These are phyloP conservation scores for Petrea volubilis DNA, from an alignment of 257 asterid genomes.

Conservation along the genomic window DNA sequence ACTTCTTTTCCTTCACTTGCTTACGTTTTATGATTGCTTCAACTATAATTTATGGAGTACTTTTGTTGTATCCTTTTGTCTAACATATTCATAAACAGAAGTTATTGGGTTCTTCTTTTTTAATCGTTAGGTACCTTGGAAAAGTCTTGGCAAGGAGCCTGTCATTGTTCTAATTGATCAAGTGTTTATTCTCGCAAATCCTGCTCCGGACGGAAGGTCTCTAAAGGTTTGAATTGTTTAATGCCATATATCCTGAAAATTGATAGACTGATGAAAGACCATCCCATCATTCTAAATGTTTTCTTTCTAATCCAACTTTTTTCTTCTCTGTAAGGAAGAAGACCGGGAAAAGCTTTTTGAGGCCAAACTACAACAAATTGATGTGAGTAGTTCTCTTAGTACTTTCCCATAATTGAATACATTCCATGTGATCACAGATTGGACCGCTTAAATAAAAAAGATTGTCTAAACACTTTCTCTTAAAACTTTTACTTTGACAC, in stretches of 20 bases:
- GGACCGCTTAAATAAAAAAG: neutral
- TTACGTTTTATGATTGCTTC: conserved; percentile 10
- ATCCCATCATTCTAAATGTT: neutral
- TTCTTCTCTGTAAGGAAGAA: conserved; percentile 63
- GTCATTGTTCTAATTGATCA: conserved; percentile 95
- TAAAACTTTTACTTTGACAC: neutral
- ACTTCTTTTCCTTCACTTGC: neutral
- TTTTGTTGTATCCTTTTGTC: conserved; percentile 2
- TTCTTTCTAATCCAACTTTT: conserved; percentile 17
- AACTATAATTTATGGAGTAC: conserved; percentile 5
- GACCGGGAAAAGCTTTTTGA: conserved; percentile 85
- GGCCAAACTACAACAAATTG: conserved; percentile 96
- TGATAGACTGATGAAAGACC: neutral
- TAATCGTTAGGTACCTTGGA: conserved; percentile 90
- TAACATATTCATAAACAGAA: neutral
- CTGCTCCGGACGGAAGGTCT: conserved; percentile 73
- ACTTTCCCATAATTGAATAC: conserved; percentile 12
- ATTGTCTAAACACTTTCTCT: neutral
- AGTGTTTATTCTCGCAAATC: conserved; percentile 91
- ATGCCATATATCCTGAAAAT: conserved; percentile 18
- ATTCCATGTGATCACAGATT: conserved; percentile 2
- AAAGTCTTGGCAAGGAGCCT: conserved; percentile 98
- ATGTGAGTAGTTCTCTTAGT: conserved; percentile 51
- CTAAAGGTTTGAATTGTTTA: conserved; percentile 56
- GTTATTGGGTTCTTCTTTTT: conserved; percentile 17